phyloP scores from a whole-genome alignment of 2,329 filamentous ascomycete species.

The Fusarium floridanum region DNA sequence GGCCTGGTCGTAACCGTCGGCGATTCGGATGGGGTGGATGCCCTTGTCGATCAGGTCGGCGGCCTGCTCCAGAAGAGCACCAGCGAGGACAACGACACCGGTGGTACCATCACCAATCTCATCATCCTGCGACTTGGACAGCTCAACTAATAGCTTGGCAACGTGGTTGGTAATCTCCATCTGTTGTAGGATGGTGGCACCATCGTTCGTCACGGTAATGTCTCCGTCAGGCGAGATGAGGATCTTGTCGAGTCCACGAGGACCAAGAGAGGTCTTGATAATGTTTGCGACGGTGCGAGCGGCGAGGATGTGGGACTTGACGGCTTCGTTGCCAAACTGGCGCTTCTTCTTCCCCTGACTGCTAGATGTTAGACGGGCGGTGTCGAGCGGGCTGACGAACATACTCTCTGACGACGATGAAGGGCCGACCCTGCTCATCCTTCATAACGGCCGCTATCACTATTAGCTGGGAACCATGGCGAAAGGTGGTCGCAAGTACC shows the following conservation, averaged over 20 bases:
- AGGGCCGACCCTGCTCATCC: constrained; percentile 96
- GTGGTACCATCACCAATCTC: constrained; percentile 99
- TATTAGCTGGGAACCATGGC: constrained; percentile 35
- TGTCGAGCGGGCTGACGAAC: constrained; percentile 52
- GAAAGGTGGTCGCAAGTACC: constrained; percentile 65
- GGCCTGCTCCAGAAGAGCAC: constrained; percentile 94
- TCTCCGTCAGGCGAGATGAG: constrained; percentile 98
- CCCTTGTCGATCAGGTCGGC: constrained; percentile 99
- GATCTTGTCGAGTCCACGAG: constrained; percentile 97
- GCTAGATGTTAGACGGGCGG: constrained; percentile 40
- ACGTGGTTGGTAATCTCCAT: constrained; percentile 99
- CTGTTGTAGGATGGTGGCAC: constrained; percentile 95
- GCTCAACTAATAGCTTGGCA: constrained; percentile 94
- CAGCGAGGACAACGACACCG: constrained; percentile 95
- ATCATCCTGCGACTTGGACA: constrained; percentile 98
- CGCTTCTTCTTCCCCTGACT: constrained; percentile 98
- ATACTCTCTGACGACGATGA: constrained; percentile 98
- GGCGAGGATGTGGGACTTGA: constrained; percentile 98
- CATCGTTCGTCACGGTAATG: constrained; percentile 99
- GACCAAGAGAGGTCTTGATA: constrained; percentile 96
- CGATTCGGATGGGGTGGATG: constrained; percentile 98
- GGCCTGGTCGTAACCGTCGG: constrained; percentile 96
- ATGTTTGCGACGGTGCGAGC: constrained; percentile 97
- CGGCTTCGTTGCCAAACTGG: constrained; percentile 94
- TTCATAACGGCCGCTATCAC: constrained; percentile 80